Evolutionary conservation across 83 land plant species (phyloP), one percentile per base, ranked within the genome.

Genomic region (Thuja plicata): DNA sequence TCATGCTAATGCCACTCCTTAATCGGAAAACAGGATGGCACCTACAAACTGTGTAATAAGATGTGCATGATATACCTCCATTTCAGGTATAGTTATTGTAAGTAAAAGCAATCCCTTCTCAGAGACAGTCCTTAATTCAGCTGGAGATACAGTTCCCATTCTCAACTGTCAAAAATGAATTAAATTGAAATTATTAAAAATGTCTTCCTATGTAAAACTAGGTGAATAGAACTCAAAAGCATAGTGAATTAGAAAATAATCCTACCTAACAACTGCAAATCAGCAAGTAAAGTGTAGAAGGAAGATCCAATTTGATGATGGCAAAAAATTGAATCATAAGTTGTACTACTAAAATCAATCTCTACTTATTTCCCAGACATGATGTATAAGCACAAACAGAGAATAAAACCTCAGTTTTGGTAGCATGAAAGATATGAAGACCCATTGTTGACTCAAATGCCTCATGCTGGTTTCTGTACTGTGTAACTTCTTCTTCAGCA

Each of bases 91-190:
- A 41, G 99, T 98, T 30, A 96, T 90, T 2, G 99, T 95, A 30
- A 98, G 89, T 84, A 98, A 88, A 90, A 94, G 97, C 86, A 98
- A 90, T 48, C 98, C 96, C 81, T 98, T 97, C 52, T 98, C 98
- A 91, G 96, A 93, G 15, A 97, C 93, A 21, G 90, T 91, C 87
- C 99, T 92, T 78, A 98, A 86, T 85, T 97, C 98, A 86, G 91
- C 87, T 34, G 96, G 96, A 82, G 91, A 88, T 52, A 94, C 93
- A 45, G 90, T 81, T 38, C 97, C 95, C 80, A 95, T 87, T 76
- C 93, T 95, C 46, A 96, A 88, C 98, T 96, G 95, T 76, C 45
- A 87, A 71, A 87, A 43, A 84, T 30, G 71, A 74, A 40, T n/a
- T 46, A 24, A 87, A 73, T 19, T 27, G 17, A 38, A 37, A 11